Base-by-base conservation (phyloP, 2,329 filamentous ascomycete species). In the Alternaria sp. region DNA sequence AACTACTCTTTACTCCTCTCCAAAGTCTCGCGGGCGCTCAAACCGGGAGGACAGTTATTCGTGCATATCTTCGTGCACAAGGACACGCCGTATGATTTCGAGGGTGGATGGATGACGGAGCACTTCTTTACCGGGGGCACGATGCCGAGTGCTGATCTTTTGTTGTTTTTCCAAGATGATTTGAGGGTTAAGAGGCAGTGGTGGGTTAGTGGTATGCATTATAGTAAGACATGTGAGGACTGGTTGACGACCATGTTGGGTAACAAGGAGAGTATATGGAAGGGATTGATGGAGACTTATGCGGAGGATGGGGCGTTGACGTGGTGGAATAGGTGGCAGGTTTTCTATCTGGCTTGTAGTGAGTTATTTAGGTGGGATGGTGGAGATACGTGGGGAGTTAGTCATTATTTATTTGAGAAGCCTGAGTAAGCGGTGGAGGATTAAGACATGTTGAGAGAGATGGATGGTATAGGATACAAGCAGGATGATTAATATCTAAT, bases 41-140 rank as follows among this genome's bases (percentile, higher is more conserved):
- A 85, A 64, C 84, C 86, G 0, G 80, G 81, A 1, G 89, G 88
- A 4, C 89, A 90, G 77, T 79, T 90, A 13, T 90, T 91, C 68
- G 85, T 90, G 56, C 88, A 91, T 66, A 85, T 89, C 52, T 90
- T 91, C 69, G 81, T 81, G 34, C 88, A 91, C 74, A 83, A 81
- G 66, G 82, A 81, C 10, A 88, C 85, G 13, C 87, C 88, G 0
- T 91, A 91, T 70, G 87, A 90, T 70, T 91, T 87, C 64, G 88
- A 90, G 61, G 83, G 84, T 48, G 88, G 88, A 33, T 91, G 88
- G 89, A 91, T 91, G 88, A 89, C 87, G 50, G 85, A 84, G 61
- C 83, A 90, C 70, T 91, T 91, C 80, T 91, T 91, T 77, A 89
- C 87, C 0, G 89, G 88, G 11, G 89, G 89, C 2, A 90, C 87